Evolutionary conservation across 352 stramenopile species (phyloP).

Genomic region (Peronospora destructor): DNA sequence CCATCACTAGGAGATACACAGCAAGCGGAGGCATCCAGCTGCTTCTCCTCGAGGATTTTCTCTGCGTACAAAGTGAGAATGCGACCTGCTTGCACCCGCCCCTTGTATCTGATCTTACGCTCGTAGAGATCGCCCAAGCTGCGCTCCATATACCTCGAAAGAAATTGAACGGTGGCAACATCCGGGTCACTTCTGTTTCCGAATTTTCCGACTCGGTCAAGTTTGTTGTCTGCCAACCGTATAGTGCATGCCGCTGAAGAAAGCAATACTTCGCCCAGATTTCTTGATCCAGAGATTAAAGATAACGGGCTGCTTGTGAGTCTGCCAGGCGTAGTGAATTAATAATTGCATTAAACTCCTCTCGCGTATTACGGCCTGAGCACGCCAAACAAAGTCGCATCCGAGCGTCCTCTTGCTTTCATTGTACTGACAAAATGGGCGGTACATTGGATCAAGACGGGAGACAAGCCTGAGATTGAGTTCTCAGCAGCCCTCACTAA

Average conservation of each 20-base stretch:
- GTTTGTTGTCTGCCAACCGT: conserved; percentile 32
- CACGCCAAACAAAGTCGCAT: conserved; percentile 23
- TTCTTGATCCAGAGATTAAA: conserved; percentile 24
- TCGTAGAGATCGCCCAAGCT: conserved; percentile 37
- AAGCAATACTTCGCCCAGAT: conserved; percentile 40
- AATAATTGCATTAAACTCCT: conserved; percentile 29
- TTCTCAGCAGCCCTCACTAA: conserved; percentile 25
- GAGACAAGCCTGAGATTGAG: conserved; percentile 21
- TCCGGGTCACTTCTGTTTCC: conserved; percentile 13
- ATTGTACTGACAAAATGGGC: conserved; percentile 24
- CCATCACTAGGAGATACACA: no score
- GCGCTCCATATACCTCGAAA: conserved; percentile 43
- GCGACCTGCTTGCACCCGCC: conserved; percentile 18
- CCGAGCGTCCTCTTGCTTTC: conserved; percentile 20
- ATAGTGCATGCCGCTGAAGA: conserved; percentile 28
- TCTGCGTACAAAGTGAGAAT: conserved; percentile 29
- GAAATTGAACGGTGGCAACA: conserved; percentile 10
- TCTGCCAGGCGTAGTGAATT: conserved; percentile 14
- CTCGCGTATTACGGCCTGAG: conserved; percentile 24
- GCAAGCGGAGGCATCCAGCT: no score
- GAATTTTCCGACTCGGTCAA: conserved; percentile 21
- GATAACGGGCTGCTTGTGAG: conserved; percentile 15
- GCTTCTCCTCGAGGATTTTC: no score
- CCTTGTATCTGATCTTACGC: conserved; percentile 32
- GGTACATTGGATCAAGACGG: conserved; percentile 36